Conservation (phyloP, 768 basidiomycete genomes). For the Russula sp. region DNA sequence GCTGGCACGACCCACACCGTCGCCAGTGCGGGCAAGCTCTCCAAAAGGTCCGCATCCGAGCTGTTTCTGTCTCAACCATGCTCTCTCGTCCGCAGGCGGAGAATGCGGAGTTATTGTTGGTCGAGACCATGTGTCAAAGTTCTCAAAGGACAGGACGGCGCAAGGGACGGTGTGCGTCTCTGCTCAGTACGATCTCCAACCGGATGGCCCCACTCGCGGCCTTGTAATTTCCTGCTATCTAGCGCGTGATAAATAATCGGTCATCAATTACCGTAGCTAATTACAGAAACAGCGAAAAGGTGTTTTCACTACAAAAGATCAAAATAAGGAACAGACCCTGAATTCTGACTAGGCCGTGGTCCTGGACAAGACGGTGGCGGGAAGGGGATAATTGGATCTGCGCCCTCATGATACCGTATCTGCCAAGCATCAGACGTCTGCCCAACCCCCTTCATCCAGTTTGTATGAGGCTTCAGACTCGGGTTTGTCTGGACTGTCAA, state of each 20-base stretch:
- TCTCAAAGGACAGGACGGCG: too few species aligned
- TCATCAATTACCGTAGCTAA: too few species aligned
- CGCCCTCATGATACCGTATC: neutral
- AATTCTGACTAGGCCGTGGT: neutral
- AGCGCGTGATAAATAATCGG: too few species aligned
- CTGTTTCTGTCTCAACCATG: too few species aligned
- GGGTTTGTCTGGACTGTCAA: conserved; percentile 85
- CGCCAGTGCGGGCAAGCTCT: neutral
- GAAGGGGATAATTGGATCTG: neutral
- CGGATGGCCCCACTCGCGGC: too few species aligned
- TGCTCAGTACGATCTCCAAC: too few species aligned
- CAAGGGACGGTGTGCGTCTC: too few species aligned
- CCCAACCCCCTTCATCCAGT: conserved; percentile 87
- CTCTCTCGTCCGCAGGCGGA: too few species aligned
- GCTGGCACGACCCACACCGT: too few species aligned
- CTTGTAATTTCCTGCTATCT: too few species aligned
- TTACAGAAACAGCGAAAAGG: neutral
- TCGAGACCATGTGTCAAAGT: too few species aligned
- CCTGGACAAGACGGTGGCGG: neutral
- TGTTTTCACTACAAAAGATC: neutral
- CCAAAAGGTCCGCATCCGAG: neutral
- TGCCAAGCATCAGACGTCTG: conserved; percentile 56
- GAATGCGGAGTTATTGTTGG: too few species aligned
- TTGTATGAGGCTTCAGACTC: conserved; percentile 92
- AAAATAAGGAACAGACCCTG: neutral